Evolutionary conservation across 805 yeast species (phyloP), one percentile per base, ranked within the genome.

Genomic region (Candida sithepensis): DNA sequence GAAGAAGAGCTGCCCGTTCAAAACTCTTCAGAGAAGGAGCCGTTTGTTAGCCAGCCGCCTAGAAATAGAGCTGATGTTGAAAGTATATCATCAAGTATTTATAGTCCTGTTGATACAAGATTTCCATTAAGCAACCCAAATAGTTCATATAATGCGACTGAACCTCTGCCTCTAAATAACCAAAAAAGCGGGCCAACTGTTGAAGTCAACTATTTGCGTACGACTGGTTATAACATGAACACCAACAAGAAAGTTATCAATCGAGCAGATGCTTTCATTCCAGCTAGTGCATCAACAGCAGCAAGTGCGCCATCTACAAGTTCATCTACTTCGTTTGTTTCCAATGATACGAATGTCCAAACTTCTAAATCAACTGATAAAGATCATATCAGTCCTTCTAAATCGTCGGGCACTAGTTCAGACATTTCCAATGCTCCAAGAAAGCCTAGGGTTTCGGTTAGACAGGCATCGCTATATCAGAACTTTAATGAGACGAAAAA

Each of bases 381-480:
- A 5, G 16, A n/a, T n/a, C n/a, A n/a, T n/a, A n/a, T n/a, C 16
- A 21, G 23, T 10, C 22, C 8, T 22, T 39, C 42, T 4, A 39
- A 23, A 7, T 10, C 32, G 10, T 40, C 42, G 24, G n/a, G 22
- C 12, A 8, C 34, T 28, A 23, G 10, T 7, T 40, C 19, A 3
- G 28, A 14, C 8, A 18, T 40, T 18, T 3, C 34, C 4, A 18
- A 37, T 37, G 14, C 34, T 30, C 34, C 7, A n/a, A 43, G 37
- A 12, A 59, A 56, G 24, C 45, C 57, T 10, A 54, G 63, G 39
- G 60, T 64, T 5, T 63, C 68, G 0, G 60, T 64, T 18, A 51
- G 64, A 21, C 58, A 63, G 41, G 56, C 59, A 37, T 58, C 66
- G 2, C 42, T 64, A 12, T 61, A 59, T 42, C 60, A 55, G 28